Base-by-base conservation (phyloP, 2,329 filamentous ascomycete species). In the Albifimbria verrucaria region DNA sequence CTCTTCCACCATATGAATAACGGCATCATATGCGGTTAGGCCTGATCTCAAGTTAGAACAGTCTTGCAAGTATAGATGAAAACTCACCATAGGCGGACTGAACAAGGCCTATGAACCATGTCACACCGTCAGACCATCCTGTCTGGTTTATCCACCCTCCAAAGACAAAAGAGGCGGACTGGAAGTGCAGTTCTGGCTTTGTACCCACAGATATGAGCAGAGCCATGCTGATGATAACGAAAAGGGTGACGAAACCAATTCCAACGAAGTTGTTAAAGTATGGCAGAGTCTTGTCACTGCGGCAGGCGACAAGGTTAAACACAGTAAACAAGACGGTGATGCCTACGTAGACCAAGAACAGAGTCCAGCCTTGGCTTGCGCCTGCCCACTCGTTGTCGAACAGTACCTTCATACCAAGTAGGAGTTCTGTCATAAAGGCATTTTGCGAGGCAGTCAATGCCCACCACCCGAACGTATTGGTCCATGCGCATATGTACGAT, bases 401-500 rank as follows among this genome's bases (percentile, higher is more conserved):
- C 65, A 83, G 72, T 25, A 76, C 66, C 65, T 80, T 81, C 72
- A 83, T 79, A n/a, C 77, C 75, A 6, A 84, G 68, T 52, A 82
- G 68, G 48, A 84, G 81, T 57, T 81, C 72, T 3, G 78, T 77
- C 79, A 83, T 82, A 59, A 84, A 83, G 12, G 79, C 80, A 22
- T 78, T 72, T 54, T 81, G 77, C 2, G 78, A 82, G 0, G 80
- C 81, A 0, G 77, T 77, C 53, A 83, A 64, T 0, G 79, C 77
- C 73, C 79, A 81, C 81, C 81, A 84, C 12, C 80, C 81, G 53
- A 82, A 82, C 0, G 76, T 81, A 63, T 83, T 83, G 60, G 83
- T 80, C 79, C 79, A 83, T 2, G 80, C 81, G 57, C 79, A 81
- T 66, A 83, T 72, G 59, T 83, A 84, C 1, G 77, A 80, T 4